These are phyloP conservation scores for Nidula niveotomentosa DNA, from an alignment of 1,284 basidiomycete genomes.

Conservation along the genomic window DNA sequence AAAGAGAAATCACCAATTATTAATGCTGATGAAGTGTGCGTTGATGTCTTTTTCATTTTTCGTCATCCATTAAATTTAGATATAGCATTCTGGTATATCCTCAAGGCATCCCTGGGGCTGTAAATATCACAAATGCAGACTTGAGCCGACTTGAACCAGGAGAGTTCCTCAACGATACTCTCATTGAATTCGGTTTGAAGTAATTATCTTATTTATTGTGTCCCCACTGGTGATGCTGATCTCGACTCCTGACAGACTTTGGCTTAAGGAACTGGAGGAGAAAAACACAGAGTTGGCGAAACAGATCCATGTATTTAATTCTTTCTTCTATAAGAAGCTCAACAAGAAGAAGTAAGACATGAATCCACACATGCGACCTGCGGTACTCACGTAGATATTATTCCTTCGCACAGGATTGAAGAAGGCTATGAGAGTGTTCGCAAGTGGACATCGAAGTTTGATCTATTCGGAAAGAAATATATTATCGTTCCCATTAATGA, in stretches of 20 bases:
- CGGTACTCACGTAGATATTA: slow-evolving; percentile 2
- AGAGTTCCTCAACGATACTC: slow-evolving; percentile 93
- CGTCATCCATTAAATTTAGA: not conserved
- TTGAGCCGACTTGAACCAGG: slow-evolving; percentile 68
- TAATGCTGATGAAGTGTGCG: slow-evolving; percentile 69
- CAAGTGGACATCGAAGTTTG: slow-evolving; percentile 91
- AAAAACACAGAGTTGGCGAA: slow-evolving; percentile 62
- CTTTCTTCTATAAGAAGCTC: slow-evolving; percentile 98
- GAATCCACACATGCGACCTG: not conserved
- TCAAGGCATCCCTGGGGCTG: slow-evolving; percentile 62
- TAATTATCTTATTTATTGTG: slow-evolving; percentile 33
- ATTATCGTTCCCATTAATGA: slow-evolving; percentile 98
- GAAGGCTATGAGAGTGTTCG: slow-evolving; percentile 83
- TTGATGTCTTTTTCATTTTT: slow-evolving; percentile 3
- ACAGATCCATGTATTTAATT: slow-evolving; percentile 90
- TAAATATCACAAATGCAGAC: slow-evolving; percentile 82
- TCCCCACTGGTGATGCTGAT: not conserved
- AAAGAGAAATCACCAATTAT: slow-evolving; percentile 23
- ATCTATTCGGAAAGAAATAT: slow-evolving; percentile 91
- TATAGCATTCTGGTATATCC: slow-evolving; percentile 78
- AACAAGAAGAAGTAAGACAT: slow-evolving; percentile 63
- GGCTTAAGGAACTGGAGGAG: slow-evolving; percentile 57
- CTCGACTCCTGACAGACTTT: slow-evolving; percentile 46
- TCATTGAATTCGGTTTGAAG: slow-evolving; percentile 96
- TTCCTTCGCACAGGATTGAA: slow-evolving; percentile 37